Percentiles rank a stretch among this genome's conserved stretches.
Conservation (phyloP, 202 grass and related monocot species). For the Eragrostis tef region DNA sequence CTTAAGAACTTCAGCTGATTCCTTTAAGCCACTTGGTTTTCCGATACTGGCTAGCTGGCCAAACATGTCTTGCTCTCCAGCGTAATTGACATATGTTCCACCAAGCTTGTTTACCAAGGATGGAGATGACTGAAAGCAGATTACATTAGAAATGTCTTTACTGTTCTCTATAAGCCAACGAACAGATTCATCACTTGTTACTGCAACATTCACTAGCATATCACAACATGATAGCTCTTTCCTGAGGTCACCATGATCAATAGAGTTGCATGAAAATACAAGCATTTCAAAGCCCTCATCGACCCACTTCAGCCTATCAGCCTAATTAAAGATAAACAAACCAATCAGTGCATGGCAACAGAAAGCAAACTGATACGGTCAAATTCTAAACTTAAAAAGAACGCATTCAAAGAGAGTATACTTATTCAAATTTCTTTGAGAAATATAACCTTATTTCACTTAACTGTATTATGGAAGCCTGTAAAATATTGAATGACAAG, state of each 20-base stretch:
- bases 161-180: conserved; percentile 62
- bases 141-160: conserved; percentile 63
- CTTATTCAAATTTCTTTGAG: neutral
- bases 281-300: conserved; percentile 87
- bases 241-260: conserved; percentile 45
- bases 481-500: neutral
- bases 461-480: neutral
- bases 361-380: conserved; percentile 9
- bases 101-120: conserved; percentile 78
- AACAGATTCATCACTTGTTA: conserved; percentile 57
- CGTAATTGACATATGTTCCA: conserved; percentile 52
- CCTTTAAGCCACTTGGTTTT: conserved; percentile 47
- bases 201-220: conserved; percentile 77
- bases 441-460: neutral
- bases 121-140: conserved; percentile 86
- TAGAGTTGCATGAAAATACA: conserved; percentile 66
- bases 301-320: conserved; percentile 76
- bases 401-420: neutral
- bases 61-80: conserved; percentile 61
- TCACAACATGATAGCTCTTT: conserved; percentile 59
- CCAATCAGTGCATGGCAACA: neutral
- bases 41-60: conserved; percentile 54
- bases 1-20: conserved; percentile 67
- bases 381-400: neutral
- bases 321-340: conserved; percentile 61